Percentiles rank a stretch among this genome's conserved stretches.
Evolutionary conservation across 352 stramenopile genomes (phyloP).

Genomic region (Globisporangium nodosum): DNA sequence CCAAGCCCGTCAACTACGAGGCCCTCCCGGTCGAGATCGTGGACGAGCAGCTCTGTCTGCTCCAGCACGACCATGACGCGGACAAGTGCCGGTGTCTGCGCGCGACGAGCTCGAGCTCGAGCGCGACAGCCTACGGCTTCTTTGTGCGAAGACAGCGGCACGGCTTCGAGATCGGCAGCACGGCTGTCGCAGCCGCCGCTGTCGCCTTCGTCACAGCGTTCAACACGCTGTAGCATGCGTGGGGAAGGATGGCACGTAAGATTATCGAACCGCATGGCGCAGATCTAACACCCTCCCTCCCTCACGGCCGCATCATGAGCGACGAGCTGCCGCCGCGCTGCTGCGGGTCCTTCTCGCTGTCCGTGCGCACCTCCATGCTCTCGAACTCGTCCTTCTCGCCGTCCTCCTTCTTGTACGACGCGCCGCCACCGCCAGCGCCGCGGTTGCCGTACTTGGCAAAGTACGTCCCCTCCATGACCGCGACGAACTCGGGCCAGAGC

Average conservation of each 20-base stretch:
- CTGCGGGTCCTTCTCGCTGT: constrained; percentile 28
- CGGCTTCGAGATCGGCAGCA: not conserved
- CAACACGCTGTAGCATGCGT: not conserved
- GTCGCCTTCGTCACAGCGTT: not conserved
- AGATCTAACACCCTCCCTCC: too few relatives aligned
- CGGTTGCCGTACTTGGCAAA: constrained; percentile 74
- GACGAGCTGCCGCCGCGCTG: constrained; percentile 4
- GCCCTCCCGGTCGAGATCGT: constrained; percentile 68
- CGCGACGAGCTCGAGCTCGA: constrained; percentile 15
- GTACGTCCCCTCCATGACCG: constrained; percentile 83
- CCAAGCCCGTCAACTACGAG: constrained; percentile 73
- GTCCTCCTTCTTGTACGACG: constrained; percentile 73
- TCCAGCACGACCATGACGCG: constrained; percentile 22
- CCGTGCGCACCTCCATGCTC: constrained; percentile 71
- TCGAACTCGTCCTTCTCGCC: constrained; percentile 59
- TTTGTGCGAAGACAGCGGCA: not conserved
- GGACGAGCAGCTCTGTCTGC: constrained; percentile 35
- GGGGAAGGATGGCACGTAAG: not conserved
- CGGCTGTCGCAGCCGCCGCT: not conserved
- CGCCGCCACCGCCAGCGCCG: not conserved
- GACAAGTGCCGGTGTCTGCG: constrained; percentile 44
- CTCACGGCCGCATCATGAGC: constrained; percentile 27
- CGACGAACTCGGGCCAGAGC: constrained; percentile 84
- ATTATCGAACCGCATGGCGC: not conserved
- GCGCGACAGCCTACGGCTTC: not conserved